These are phyloP conservation scores for Metarhizium sp. DNA, from an alignment of 2,329 filamentous ascomycete species.

Conservation along the genomic window DNA sequence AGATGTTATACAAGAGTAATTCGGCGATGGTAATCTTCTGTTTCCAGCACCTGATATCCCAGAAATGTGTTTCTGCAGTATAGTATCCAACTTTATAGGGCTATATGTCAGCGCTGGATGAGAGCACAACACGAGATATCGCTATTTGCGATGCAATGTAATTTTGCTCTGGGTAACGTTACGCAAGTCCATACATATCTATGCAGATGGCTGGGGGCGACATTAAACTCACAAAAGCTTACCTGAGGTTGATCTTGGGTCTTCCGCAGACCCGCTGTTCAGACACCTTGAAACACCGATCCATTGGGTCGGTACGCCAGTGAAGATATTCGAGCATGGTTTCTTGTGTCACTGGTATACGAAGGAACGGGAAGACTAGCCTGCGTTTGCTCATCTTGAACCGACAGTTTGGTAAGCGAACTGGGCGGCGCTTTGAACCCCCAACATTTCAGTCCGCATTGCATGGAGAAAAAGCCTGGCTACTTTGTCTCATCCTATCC, in stretches of 20 bases:
- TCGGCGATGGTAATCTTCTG: background rate
- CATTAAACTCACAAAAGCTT: background rate
- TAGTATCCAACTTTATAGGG: background rate
- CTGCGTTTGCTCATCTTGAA: background rate
- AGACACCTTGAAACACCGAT: slow-evolving; percentile 3
- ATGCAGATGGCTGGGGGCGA: background rate
- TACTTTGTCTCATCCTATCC: slow-evolving; percentile 5
- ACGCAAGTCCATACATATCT: background rate
- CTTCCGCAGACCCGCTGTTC: slow-evolving; percentile 1
- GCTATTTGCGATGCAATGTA: background rate
- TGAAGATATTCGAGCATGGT: slow-evolving; percentile 1
- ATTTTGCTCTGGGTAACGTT: slow-evolving; percentile 1
- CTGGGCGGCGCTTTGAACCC: background rate
- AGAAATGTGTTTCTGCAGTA: background rate
- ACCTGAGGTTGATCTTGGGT: background rate
- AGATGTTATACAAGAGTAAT: background rate
- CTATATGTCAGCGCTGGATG: background rate
- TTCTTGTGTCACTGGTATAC: slow-evolving; percentile 4
- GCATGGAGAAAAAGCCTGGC: background rate
- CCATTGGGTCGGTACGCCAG: slow-evolving; percentile 2
- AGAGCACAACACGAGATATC: background rate
- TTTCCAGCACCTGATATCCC: background rate
- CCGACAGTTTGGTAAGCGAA: slow-evolving; percentile 1
- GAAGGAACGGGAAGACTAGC: background rate
- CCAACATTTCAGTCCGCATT: background rate